Conservation (phyloP, 441 rosid genomes). For the Iberis amara region DNA sequence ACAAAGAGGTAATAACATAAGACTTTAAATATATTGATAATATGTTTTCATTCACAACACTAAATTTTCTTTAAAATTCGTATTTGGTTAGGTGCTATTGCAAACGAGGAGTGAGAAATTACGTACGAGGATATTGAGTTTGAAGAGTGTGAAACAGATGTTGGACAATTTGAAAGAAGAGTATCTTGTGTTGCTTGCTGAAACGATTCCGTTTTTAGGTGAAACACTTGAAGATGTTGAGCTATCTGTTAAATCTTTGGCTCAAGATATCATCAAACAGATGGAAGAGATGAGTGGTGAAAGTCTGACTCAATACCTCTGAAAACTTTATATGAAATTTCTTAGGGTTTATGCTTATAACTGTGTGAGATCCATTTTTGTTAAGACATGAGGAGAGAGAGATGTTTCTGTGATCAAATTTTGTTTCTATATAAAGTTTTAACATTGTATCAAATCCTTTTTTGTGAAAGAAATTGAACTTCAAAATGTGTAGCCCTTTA, state of each 20-base stretch:
- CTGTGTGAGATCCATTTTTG: too few relatives aligned
- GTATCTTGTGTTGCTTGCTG: slow-evolving; percentile 69
- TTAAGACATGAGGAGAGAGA: too few relatives aligned
- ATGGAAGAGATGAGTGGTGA: slow-evolving; percentile 95
- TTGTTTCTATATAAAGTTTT: too few relatives aligned
- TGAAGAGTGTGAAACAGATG: slow-evolving; percentile 70
- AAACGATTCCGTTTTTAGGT: slow-evolving; percentile 87
- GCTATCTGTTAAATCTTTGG: slow-evolving; percentile 68
- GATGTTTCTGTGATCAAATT: too few relatives aligned
- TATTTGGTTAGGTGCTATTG: slow-evolving; percentile 59
- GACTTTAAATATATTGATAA: too few relatives aligned
- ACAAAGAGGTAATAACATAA: slow-evolving; percentile 65
- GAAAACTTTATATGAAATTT: slow-evolving; percentile 12
- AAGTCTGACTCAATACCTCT: slow-evolving; percentile 64
- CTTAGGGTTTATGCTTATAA: too few relatives aligned
- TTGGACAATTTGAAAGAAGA: slow-evolving; percentile 85
- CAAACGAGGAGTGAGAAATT: slow-evolving; percentile 84
- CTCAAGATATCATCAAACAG: slow-evolving; percentile 80
- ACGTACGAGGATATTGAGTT: slow-evolving; percentile 64
- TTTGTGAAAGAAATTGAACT: too few relatives aligned
- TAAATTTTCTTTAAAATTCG: neutral
- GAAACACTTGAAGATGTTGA: slow-evolving; percentile 89
- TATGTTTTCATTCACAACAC: neutral
- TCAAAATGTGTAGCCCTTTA: too few relatives aligned
- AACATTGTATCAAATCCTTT: too few relatives aligned